These are phyloP conservation scores for Monosporascus sp. DNA, from an alignment of 2,329 filamentous ascomycete genomes.

Conservation along the genomic window DNA sequence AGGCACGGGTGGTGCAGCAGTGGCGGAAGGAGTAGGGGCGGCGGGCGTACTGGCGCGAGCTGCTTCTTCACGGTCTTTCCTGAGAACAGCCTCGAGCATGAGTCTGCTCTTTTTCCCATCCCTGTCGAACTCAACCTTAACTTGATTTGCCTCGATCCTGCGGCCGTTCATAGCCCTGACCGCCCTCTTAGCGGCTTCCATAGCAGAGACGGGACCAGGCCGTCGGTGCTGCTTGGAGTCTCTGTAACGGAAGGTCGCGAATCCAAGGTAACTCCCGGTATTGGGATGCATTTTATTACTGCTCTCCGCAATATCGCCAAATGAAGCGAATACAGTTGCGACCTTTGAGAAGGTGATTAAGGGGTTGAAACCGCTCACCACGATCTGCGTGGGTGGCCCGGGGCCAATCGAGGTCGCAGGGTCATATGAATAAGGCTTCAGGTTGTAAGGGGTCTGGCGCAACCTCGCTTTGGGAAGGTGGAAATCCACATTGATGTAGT, in stretches of 20 bases:
- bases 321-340: constrained; percentile 68
- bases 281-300: constrained; percentile 94
- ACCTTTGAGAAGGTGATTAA: constrained; percentile 75
- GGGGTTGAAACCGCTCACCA: constrained; percentile 95
- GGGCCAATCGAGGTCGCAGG: constrained; percentile 78
- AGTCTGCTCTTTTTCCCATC: constrained; percentile 78
- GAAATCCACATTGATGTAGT: constrained; percentile 65
- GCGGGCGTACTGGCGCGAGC: constrained; percentile 18
- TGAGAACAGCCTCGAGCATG: constrained; percentile 70
- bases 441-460: constrained; percentile 68
- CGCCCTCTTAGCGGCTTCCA: constrained; percentile 76
- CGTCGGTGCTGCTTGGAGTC: constrained; percentile 57
- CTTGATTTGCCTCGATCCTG: constrained; percentile 69
- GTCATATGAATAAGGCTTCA: constrained; percentile 80
- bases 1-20: constrained; percentile 15
- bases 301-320: constrained; percentile 82
- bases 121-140: constrained; percentile 83
- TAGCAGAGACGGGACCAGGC: constrained; percentile 56
- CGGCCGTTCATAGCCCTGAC: constrained; percentile 71
- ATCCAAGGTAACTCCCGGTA: constrained; percentile 88
- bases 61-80: constrained; percentile 59
- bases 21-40: constrained; percentile 11
- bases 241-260: constrained; percentile 85
- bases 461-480: constrained; percentile 66
- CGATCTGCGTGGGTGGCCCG: constrained; percentile 81